A percentile compares a stretch with the other conserved stretches of the same genome.
Conservation (phyloP, 148 eudicot genomes). For the Tetragonia tetragonoides region DNA sequence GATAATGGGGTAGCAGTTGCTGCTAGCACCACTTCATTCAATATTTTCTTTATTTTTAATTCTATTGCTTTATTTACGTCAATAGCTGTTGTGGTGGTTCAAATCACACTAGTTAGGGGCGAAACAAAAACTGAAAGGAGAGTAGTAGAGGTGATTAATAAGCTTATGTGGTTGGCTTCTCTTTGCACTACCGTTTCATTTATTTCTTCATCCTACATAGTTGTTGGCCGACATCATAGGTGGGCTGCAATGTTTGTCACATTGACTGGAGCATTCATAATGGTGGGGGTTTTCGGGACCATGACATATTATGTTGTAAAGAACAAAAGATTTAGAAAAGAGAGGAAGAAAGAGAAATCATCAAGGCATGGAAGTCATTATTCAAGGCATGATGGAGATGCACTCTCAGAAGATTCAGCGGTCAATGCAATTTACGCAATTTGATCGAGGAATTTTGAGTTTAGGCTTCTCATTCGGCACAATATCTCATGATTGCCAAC, state of each 20-base stretch:
- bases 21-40: conserved; percentile 37
- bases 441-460: conserved; percentile 18
- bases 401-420: conserved; percentile 46
- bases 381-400: conserved; percentile 32
- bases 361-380: conserved; percentile 23
- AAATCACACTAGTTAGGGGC: conserved; percentile 66
- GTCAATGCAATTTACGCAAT: conserved; percentile 64
- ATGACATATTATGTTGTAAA: conserved; percentile 76
- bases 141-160: conserved; percentile 68
- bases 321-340: conserved; percentile 46
- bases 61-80: conserved; percentile 69
- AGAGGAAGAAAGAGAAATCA: conserved; percentile 49
- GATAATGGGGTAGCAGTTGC: conserved; percentile 52
- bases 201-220: conserved; percentile 59
- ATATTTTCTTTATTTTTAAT: conserved; percentile 58
- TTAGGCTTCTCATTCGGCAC: too few species aligned
- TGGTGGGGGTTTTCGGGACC: conserved; percentile 55
- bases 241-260: conserved; percentile 64
- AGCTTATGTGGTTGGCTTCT: conserved; percentile 80
- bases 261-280: conserved; percentile 38
- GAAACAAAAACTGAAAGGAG: conserved; percentile 64
- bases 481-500: too few species aligned
- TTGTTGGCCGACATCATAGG: conserved; percentile 46
- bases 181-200: conserved; percentile 68
- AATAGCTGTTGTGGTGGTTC: conserved; percentile 67